A percentile compares a stretch with the other conserved stretches of the same genome.
phyloP scores from a whole-genome alignment of 257 asterid genomes.

The Solanum commersonii region DNA sequence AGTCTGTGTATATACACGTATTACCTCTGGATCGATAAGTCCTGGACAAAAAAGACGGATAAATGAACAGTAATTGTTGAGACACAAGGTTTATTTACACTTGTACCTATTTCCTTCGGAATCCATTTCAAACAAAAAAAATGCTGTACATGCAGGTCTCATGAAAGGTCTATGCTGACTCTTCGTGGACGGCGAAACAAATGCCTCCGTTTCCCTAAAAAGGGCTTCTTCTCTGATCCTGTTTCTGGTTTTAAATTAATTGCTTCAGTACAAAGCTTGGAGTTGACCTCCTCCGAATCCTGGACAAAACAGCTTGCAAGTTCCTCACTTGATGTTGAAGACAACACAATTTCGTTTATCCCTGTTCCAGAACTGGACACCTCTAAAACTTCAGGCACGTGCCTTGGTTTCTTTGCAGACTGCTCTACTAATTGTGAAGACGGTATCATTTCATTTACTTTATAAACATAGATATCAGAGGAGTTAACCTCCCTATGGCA shows the following conservation, averaged over 20 bases:
- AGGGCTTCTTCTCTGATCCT: background rate
- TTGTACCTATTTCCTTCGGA: background rate
- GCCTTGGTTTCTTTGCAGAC: background rate
- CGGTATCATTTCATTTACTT: background rate
- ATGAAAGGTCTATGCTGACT: background rate
- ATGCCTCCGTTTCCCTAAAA: background rate
- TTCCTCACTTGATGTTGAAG: constrained; percentile 21
- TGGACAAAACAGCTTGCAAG: constrained; percentile 22
- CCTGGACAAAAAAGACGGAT: background rate
- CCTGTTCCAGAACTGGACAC: constrained; percentile 12
- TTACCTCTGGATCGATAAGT: background rate
- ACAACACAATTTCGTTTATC: background rate
- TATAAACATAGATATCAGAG: background rate
- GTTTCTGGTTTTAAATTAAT: background rate
- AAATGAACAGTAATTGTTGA: background rate
- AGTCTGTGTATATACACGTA: background rate
- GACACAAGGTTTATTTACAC: background rate
- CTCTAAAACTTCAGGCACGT: constrained; percentile 8
- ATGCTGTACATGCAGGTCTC: background rate
- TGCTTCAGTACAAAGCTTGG: background rate
- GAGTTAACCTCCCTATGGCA: background rate
- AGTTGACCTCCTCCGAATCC: constrained; percentile 55
- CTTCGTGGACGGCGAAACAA: background rate
- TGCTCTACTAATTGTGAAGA: background rate
- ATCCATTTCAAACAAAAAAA: background rate